Evolutionary conservation across 2,329 filamentous ascomycete genomes (phyloP), one percentile per base, ranked within the genome.

Genomic region (Penicillium verrucosum): DNA sequence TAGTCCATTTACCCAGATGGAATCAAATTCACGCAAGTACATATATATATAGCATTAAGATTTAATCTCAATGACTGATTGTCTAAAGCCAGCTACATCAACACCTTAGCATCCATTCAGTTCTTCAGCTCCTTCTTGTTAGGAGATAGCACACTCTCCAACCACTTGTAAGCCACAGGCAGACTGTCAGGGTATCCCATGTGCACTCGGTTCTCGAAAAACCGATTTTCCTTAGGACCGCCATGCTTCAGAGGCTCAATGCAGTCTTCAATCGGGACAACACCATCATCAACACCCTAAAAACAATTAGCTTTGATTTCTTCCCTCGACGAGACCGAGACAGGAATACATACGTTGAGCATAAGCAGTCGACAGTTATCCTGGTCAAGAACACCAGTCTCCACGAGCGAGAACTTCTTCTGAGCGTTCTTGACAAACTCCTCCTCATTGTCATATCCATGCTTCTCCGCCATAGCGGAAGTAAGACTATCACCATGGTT

Each of bases 261-360:
- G 14, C 80, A 85, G 66, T 89, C 86, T 66, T 89, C 86, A 56
- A 89, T 86, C 0, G 86, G 86, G 78, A 87, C 87, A 43, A 88
- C 72, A 0, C 85, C 85, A 62, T 89, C 86, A 52, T 80, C 76
- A 4, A 81, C 83, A 9, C 86, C 85, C 79, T 86, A 60, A 1
- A 16, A 23, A 54, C 16, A 16, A 34, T 59, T 16, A 62, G 59
- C 23, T 47, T 27, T 10, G 5, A 7, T 10, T 11, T 47, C 23
- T 40, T 12, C 41, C n/a, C 9, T 11, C 5, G 10, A 37, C 12
- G 18, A 34, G 18, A 2, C 10, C 4, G 0, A 46, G 30, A 21
- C 0, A 29, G 11, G 29, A 34, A 12, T 41, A 52, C 79, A 66
- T 68, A 83, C 83, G 67, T 87, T 87, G 51, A 89, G 75, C 54